phyloP scores from a whole-genome alignment of 208 protist genomes.

The Naegleria fowleri region DNA sequence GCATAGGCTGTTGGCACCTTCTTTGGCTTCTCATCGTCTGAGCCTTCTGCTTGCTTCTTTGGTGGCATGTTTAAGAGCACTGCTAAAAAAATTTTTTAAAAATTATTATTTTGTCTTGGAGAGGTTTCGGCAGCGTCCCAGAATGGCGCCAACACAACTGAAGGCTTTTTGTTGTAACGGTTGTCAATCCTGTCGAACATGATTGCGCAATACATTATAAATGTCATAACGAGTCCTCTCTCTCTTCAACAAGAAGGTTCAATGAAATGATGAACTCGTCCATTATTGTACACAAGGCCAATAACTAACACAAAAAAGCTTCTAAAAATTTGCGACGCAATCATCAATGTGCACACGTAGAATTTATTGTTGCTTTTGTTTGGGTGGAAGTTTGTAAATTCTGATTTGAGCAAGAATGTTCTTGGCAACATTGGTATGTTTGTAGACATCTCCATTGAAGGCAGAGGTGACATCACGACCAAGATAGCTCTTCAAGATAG shows the following conservation, averaged over 20 bases:
- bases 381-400: constrained; percentile 34
- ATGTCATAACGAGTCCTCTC: too few relatives aligned
- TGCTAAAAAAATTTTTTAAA: not conserved
- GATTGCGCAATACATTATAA: too few relatives aligned
- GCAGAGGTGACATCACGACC: constrained; percentile 64
- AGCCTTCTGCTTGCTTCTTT: not conserved
- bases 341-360: too few relatives aligned
- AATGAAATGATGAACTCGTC: too few relatives aligned
- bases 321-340: too few relatives aligned
- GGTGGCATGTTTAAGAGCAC: not conserved
- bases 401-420: constrained; percentile 59
- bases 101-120: not conserved
- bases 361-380: not conserved
- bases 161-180: not conserved
- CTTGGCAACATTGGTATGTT: constrained; percentile 57
- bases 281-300: too few relatives aligned
- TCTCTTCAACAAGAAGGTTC: too few relatives aligned
- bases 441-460: constrained; percentile 65
- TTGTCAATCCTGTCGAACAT: too few relatives aligned
- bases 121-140: not conserved
- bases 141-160: not conserved
- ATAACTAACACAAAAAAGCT: too few relatives aligned
- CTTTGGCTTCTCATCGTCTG: not conserved
- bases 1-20: not conserved
- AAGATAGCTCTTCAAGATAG: constrained; percentile 61